phyloP scores from a whole-genome alignment of 257 asterid genomes.

The Eucommia ulmoides region DNA sequence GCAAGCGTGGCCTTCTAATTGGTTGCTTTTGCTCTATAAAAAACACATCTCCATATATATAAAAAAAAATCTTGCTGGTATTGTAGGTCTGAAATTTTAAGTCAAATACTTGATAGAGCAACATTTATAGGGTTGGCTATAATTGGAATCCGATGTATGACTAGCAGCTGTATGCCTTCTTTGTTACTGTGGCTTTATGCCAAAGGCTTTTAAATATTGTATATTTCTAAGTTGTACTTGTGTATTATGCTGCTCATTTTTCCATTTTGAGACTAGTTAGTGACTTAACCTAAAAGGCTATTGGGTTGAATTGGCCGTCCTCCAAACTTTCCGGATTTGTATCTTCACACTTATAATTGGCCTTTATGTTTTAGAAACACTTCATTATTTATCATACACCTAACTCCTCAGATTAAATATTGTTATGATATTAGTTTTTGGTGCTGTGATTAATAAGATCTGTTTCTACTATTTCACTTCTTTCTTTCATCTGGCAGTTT shows the following conservation, averaged over 20 bases:
- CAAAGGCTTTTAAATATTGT: not conserved
- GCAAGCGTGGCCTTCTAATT: too few species aligned
- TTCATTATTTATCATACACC: not conserved
- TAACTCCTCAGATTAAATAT: not conserved
- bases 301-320: not conserved
- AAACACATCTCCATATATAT: too few species aligned
- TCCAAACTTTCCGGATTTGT: not conserved
- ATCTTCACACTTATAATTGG: not conserved
- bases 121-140: too few species aligned
- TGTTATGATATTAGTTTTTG: not conserved
- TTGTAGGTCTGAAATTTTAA: too few species aligned
- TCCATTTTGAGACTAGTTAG: not conserved
- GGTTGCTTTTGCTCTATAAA: too few species aligned
- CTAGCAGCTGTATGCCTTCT: too few species aligned
- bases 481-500: constrained; percentile 39
- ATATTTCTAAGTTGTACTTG: not conserved
- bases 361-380: not conserved
- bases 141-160: too few species aligned
- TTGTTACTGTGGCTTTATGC: too few species aligned
- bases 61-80: too few species aligned
- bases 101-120: too few species aligned
- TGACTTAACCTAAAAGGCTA: not conserved
- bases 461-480: not conserved
- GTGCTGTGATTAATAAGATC: not conserved
- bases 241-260: not conserved